Conservation (phyloP, 169 alveolate genomes). For the Theileria orientalis region DNA sequence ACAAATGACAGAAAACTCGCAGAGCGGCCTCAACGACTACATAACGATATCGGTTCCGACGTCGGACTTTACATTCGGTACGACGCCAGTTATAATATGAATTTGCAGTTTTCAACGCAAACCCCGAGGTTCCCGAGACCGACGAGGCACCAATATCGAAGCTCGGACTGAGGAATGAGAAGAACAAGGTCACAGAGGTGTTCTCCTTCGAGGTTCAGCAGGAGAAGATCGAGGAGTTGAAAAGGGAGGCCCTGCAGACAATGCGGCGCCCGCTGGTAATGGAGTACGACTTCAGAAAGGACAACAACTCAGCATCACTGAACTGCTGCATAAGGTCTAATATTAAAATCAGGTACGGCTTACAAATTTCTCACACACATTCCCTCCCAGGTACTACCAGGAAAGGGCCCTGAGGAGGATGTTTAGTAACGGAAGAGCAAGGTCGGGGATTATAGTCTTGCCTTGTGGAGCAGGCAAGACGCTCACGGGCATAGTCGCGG, state of each 20-base stretch:
- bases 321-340: conserved; percentile 88
- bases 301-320: conserved; percentile 82
- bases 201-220: conserved; percentile 86
- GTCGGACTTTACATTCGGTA: conserved; percentile 38
- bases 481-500: conserved; percentile 98
- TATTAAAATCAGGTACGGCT: conserved; percentile 83
- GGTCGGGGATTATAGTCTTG: conserved; percentile 97
- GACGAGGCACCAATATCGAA: conserved; percentile 9
- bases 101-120: neutral
- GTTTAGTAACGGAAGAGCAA: conserved; percentile 96
- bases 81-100: conserved; percentile 2
- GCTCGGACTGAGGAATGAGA: conserved; percentile 4
- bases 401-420: conserved; percentile 95
- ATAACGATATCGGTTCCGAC: conserved; percentile 49
- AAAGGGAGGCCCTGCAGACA: conserved; percentile 83
- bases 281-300: conserved; percentile 96
- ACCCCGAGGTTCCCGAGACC: conserved; percentile 19
- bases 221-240: conserved; percentile 85
- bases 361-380: neutral
- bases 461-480: conserved; percentile 99
- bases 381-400: conserved; percentile 66
- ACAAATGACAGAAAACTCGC: conserved; percentile 22
- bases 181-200: conserved; percentile 52
- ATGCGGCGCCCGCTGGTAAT: conserved; percentile 93
- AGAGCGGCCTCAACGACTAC: conserved; percentile 22